Conservation (phyloP, 495 filamentous ascomycete species). For the Penicillium soppii region DNA sequence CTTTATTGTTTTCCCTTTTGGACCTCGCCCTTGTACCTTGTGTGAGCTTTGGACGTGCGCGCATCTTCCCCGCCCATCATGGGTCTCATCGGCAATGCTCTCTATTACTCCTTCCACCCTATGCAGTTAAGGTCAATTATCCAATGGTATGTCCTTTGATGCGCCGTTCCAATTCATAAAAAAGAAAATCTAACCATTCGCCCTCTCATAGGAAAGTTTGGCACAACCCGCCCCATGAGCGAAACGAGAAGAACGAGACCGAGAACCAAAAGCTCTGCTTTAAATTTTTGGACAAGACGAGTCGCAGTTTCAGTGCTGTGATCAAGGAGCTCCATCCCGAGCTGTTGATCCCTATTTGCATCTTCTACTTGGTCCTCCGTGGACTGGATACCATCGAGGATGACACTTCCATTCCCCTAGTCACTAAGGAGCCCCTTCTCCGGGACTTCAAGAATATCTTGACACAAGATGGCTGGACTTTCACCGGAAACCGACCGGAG, state of each 20-base stretch:
- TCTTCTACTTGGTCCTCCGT: conserved; percentile 93
- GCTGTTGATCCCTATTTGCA: conserved; percentile 78
- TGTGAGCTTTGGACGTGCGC: conserved; percentile 3
- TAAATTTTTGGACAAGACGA: conserved; percentile 80
- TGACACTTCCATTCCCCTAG: conserved; percentile 86
- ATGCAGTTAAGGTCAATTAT: conserved; percentile 78
- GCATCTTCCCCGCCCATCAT: conserved; percentile 37
- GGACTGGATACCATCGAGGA: conserved; percentile 97
- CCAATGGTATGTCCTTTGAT: conserved; percentile 70
- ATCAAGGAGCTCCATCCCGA: conserved; percentile 95
- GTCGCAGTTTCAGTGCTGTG: conserved; percentile 88
- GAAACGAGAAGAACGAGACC: conserved; percentile 72
- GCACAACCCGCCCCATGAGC: conserved; percentile 89
- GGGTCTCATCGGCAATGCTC: conserved; percentile 53
- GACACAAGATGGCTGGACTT: conserved; percentile 87
- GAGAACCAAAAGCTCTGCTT: conserved; percentile 77
- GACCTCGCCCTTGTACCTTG: neutral
- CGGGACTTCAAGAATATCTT: conserved; percentile 75
- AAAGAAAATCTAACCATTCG: neutral
- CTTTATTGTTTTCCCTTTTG: neutral
- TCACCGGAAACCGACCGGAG: conserved; percentile 77
- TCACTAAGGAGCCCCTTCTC: conserved; percentile 82
- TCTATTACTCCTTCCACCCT: conserved; percentile 79
- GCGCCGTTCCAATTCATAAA: neutral
- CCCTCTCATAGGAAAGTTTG: conserved; percentile 75